Percentiles rank a stretch among this genome's conserved stretches.
Conservation (phyloP, 495 filamentous ascomycete genomes). For the Beverwykella pulmonaria region DNA sequence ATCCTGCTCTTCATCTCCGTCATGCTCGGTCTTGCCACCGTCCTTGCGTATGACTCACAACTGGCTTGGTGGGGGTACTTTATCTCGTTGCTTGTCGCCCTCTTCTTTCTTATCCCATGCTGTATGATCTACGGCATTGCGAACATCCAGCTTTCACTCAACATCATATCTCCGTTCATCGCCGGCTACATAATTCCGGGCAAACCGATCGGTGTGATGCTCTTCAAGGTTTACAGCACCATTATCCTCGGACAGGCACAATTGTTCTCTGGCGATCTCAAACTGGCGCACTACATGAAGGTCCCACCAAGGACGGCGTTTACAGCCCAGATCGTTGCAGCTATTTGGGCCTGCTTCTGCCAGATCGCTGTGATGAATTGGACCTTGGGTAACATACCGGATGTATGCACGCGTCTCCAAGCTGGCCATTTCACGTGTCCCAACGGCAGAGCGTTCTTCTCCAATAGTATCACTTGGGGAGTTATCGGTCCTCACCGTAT, state of each 20-base stretch:
- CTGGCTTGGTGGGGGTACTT: constrained; percentile 48
- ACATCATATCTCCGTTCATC: constrained; percentile 49
- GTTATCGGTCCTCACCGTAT: constrained; percentile 57
- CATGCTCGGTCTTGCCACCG: constrained; percentile 56
- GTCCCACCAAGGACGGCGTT: constrained; percentile 50
- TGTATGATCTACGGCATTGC: constrained; percentile 42
- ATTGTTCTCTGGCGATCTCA: constrained; percentile 50
- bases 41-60: constrained; percentile 56
- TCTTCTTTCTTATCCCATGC: constrained; percentile 36
- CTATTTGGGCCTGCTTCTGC: constrained; percentile 48
- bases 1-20: constrained; percentile 54
- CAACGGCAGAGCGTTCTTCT: constrained; percentile 39
- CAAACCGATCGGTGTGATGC: constrained; percentile 48
- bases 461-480: constrained; percentile 60
- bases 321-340: constrained; percentile 48
- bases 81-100: constrained; percentile 28
- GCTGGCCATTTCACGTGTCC: constrained; percentile 37
- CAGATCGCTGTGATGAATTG: constrained; percentile 51
- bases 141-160: constrained; percentile 44
- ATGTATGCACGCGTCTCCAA: constrained; percentile 46
- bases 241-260: constrained; percentile 40
- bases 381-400: constrained; percentile 49
- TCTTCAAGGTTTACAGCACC: constrained; percentile 40
- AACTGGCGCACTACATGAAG: constrained; percentile 55
- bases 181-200: constrained; percentile 46